phyloP scores from a whole-genome alignment of 2,329 filamentous ascomycete species.

The Colletotrichum sp. region DNA sequence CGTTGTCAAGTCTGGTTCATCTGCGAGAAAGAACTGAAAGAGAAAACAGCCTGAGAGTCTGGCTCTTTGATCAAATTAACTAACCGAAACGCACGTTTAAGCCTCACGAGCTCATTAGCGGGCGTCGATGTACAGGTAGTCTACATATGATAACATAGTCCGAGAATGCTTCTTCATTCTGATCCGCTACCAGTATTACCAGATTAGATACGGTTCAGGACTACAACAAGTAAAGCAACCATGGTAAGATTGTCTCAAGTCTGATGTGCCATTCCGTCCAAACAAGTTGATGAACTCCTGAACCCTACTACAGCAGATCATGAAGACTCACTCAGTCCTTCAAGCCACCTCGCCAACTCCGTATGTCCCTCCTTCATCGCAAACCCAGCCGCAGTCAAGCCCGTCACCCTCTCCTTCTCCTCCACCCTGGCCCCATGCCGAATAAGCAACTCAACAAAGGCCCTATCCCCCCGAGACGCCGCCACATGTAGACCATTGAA shows the following conservation, averaged over 20 bases:
- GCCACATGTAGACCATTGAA: neutral
- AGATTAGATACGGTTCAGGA: neutral
- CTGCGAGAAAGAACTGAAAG: neutral
- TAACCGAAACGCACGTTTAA: neutral
- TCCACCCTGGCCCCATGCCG: neutral
- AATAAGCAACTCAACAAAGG: neutral
- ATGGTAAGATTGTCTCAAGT: neutral
- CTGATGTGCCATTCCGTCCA: neutral
- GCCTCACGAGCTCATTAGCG: neutral
- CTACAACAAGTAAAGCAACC: neutral
- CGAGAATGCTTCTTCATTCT: neutral
- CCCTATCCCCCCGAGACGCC: neutral
- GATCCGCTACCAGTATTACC: neutral
- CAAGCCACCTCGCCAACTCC: neutral
- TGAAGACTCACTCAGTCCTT: neutral
- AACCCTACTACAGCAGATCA: neutral
- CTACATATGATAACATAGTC: neutral
- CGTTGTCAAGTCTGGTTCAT: neutral
- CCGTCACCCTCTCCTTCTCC: neutral
- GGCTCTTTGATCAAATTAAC: neutral
- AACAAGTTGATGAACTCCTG: neutral
- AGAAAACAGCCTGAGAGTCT: fast-evolving
- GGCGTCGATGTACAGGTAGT: neutral
- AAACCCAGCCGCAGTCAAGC: neutral
- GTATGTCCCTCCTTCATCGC: neutral